Percentiles rank a stretch among this genome's conserved stretches.
These are phyloP conservation scores for Alternaria atra DNA, from an alignment of 2,329 filamentous ascomycete genomes.

Conservation along the genomic window DNA sequence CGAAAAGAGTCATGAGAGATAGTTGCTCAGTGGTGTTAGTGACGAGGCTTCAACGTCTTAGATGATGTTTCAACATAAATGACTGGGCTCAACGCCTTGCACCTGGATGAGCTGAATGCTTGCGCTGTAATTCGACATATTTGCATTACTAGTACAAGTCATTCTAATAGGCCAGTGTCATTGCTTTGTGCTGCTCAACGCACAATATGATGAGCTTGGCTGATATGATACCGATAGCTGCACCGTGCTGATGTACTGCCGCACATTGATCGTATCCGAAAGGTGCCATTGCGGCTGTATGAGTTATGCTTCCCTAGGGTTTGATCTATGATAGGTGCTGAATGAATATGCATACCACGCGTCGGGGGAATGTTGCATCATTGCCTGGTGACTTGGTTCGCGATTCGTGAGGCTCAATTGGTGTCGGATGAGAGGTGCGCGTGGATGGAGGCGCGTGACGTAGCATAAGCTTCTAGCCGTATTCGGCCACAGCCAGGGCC, in stretches of 20 bases:
- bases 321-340: neutral
- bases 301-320: neutral
- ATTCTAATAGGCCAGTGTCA: neutral
- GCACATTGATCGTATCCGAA: neutral
- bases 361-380: neutral
- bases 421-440: slow-evolving; percentile 14
- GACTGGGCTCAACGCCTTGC: neutral
- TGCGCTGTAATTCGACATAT: neutral
- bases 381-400: neutral
- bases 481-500: slow-evolving; percentile 14
- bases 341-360: neutral
- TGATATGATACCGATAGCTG: neutral
- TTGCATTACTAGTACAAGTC: neutral
- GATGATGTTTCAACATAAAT: neutral
- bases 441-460: slow-evolving; percentile 18
- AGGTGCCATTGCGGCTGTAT: neutral
- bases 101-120: neutral
- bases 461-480: slow-evolving; percentile 1
- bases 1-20: slow-evolving; percentile 26
- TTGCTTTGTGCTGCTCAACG: neutral
- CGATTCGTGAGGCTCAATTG: neutral
- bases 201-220: neutral
- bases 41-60: slow-evolving; percentile 3
- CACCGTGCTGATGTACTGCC: neutral
- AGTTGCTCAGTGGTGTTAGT: neutral